Evolutionary conservation across 179 eudicot genomes (phyloP).

Genomic region (Monotropa hypopitys): DNA sequence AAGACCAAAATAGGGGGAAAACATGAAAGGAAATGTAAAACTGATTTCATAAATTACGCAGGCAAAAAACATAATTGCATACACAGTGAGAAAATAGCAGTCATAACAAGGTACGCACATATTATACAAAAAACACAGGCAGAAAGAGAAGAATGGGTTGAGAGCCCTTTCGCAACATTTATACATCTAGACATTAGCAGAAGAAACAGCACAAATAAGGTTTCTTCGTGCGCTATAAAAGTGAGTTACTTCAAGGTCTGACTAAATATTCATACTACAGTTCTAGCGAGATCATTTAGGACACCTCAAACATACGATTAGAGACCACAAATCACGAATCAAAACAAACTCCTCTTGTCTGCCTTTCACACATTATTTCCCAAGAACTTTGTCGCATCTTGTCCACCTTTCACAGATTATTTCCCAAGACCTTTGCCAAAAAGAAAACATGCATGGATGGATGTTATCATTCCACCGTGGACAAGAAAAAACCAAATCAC

Average conservation of each 20-base stretch:
- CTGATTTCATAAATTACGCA: background rate
- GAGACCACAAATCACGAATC: background rate
- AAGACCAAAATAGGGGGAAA: background rate
- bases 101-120: background rate
- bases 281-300: background rate
- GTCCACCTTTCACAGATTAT: background rate
- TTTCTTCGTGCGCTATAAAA: background rate
- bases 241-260: background rate
- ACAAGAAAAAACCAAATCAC: background rate
- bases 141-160: background rate
- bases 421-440: background rate
- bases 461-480: background rate
- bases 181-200: background rate
- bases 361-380: too few relatives aligned
- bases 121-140: background rate
- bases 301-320: background rate
- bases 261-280: background rate
- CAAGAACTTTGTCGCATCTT: background rate
- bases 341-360: background rate
- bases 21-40: background rate
- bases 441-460: background rate
- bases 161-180: background rate
- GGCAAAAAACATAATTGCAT: background rate
- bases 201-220: background rate
- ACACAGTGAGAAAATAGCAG: background rate